A percentile compares a stretch with the other conserved stretches of the same genome.
phyloP scores from a whole-genome alignment of 768 basidiomycete genomes.

The Xerocomus brunneocitrinus region DNA sequence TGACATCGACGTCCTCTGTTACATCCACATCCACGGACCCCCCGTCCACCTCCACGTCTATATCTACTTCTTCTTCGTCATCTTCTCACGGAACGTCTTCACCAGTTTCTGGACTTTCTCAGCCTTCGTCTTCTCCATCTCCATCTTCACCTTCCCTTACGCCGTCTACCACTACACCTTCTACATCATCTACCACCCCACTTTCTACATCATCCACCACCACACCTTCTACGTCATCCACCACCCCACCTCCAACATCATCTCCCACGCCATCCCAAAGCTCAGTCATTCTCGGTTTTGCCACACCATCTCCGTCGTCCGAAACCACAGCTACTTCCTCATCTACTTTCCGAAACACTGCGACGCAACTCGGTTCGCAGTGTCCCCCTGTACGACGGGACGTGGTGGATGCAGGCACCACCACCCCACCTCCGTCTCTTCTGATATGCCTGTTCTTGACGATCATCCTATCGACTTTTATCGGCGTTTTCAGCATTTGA shows the following conservation, averaged over 20 bases:
- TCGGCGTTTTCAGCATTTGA: constrained; percentile 27
- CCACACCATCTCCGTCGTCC: background rate
- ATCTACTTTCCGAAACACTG: constrained; percentile 4
- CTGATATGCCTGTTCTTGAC: constrained; percentile 24
- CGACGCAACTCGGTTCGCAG: constrained; percentile 22
- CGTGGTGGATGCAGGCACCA: constrained; percentile 7
- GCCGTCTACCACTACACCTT: background rate
- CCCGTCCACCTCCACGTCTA: background rate
- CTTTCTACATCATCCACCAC: background rate
- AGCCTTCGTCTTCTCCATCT: constrained; percentile 1
- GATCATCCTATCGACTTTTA: constrained; percentile 21
- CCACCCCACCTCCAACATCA: background rate
- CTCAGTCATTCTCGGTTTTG: background rate
- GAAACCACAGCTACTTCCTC: background rate
- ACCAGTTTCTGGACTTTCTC: background rate
- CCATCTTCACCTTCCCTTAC: background rate
- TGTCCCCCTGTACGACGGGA: constrained; percentile 13
- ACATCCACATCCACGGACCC: background rate
- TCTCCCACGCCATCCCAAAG: background rate
- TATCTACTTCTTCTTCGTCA: background rate
- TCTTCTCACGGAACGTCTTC: background rate
- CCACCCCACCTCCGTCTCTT: constrained; percentile 6
- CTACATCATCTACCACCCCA: background rate
- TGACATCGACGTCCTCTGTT: background rate
- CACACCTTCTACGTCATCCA: background rate